Evolutionary conservation across 805 yeast species (phyloP), one percentile per base, ranked within the genome.

Genomic region (Ogataea haglerorum): DNA sequence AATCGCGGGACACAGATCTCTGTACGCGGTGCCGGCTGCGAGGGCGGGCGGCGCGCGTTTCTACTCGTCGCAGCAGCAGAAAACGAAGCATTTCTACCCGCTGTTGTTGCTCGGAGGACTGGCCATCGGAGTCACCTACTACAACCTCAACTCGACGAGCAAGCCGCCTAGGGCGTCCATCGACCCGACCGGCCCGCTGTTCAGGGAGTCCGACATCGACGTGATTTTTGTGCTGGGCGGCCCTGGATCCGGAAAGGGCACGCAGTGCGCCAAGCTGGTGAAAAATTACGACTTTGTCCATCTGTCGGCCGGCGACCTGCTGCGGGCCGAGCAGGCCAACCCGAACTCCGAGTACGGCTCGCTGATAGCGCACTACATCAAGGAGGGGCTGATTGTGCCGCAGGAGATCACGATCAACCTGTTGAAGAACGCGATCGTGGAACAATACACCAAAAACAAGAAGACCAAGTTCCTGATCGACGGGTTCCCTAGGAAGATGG

Each of bases 401-500:
- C 97, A 90, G 65, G 84, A 79, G 55, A 82, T 91, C 40, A 93
- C 99, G 2, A 73, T 91, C 52, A 91, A 87, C 1, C 68, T 91
- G 42, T 73, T 91, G 56, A 76, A 82, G 54, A 81, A 84, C 47
- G 95, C 96, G 8, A 89, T 91, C 66, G 55, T 67, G 28, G 82
- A 74, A 24, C 66, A 74, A 36, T 60, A 63, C 48, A 46, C 52
- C 3, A 58, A 69, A n/a, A 10, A 45, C 16, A 82, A 85, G 12
- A 70, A 65, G 17, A 72, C 71, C 38, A 78, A 78, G 52, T 91
- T 90, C 62, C 69, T 91, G 54, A 80, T 91, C 38, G 99, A 91
- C 62, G 99, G 99, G 0, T 91, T 93, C 75, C 99, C 99, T 35
- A 78, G 98, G 61, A 88, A 90, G 62, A 91, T 93, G 97, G 98